phyloP scores from a whole-genome alignment of 805 yeast species.

The Ogataea trehaloabstinens region DNA sequence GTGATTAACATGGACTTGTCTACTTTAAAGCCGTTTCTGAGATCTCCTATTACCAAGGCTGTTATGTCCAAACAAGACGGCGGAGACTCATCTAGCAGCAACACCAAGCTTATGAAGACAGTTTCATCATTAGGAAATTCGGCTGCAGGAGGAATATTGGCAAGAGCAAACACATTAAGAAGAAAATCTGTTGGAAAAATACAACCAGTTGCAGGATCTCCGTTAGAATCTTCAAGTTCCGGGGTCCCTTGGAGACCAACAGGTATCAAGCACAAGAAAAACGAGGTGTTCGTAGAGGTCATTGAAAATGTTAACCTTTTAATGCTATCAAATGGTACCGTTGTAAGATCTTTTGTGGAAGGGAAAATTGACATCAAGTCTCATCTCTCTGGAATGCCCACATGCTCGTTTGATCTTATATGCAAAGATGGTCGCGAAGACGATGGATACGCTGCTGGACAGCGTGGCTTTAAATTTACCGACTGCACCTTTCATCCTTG shows the following conservation, averaged over 20 bases:
- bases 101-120: conserved; percentile 1
- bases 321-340: conserved; percentile 61
- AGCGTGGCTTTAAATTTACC: conserved; percentile 38
- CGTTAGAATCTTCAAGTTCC: conserved; percentile 9
- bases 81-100: background rate
- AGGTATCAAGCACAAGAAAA: conserved; percentile 74
- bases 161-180: conserved; percentile 21
- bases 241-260: conserved; percentile 64
- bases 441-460: conserved; percentile 7
- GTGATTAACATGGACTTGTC: conserved; percentile 63
- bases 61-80: background rate
- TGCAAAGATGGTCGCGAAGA: conserved; percentile 34
- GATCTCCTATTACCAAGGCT: conserved; percentile 11
- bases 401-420: conserved; percentile 75
- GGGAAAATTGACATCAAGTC: conserved; percentile 73
- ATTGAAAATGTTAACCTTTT: conserved; percentile 72
- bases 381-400: conserved; percentile 78
- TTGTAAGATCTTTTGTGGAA: conserved; percentile 68
- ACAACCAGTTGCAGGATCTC: conserved; percentile 8
- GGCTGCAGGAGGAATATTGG: conserved; percentile 13
- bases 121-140: conserved; percentile 7
- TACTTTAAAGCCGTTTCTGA: conserved; percentile 36
- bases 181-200: conserved; percentile 17
- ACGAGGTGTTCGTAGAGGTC: conserved; percentile 76
- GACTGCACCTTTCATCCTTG: conserved; percentile 88